Evolutionary conservation across 1,139 yeast species (phyloP), one percentile per base, ranked within the genome.

Genomic region (Nadsonia starkeyi-henricii): DNA sequence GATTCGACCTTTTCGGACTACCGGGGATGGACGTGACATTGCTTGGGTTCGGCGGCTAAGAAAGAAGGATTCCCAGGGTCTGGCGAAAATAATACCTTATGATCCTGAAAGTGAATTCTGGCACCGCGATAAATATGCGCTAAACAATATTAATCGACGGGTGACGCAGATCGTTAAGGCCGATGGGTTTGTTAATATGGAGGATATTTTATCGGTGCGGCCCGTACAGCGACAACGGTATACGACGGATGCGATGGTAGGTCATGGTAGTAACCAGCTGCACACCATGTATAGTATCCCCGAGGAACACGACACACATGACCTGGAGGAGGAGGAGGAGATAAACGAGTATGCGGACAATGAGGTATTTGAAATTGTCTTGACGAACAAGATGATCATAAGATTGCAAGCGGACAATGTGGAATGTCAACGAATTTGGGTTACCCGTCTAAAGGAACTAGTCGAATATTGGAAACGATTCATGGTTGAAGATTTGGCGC

Each of bases 341-440:
- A 50, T 61, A 1, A 75, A 75, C 52, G 53, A 50, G 13, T 52
- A 55, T 39, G 58, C 56, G 39, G 55, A 53, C 20, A 56, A 54
- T 17, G 67, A 75, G 2, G 70, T 71, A 21, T 78, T 84, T 55
- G 80, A 77, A 52, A 65, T 84, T 7, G 64, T 65, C 13, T 67
- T 81, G 60, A 57, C 58, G 1, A 72, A 74, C 52, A 81, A 79
- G 0, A 58, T 74, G 0, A 54, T 54, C 1, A 56, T 81, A n/a
- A 67, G 72, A 47, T 63, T 85, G 7, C 77, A 79, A 52, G 88
- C 93, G 0, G 77, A 78, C 3, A 68, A 70, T 53, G 53, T 66
- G 19, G 49, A 48, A 0, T 60, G 75, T 0, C 69, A 94, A 46
- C 75, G 79, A 55, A 74, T 73, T 51, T 89, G 97, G 97, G 69